Evolutionary conservation across 2,329 filamentous ascomycete genomes (phyloP).

Genomic region (Achaetomium macrosporum): DNA sequence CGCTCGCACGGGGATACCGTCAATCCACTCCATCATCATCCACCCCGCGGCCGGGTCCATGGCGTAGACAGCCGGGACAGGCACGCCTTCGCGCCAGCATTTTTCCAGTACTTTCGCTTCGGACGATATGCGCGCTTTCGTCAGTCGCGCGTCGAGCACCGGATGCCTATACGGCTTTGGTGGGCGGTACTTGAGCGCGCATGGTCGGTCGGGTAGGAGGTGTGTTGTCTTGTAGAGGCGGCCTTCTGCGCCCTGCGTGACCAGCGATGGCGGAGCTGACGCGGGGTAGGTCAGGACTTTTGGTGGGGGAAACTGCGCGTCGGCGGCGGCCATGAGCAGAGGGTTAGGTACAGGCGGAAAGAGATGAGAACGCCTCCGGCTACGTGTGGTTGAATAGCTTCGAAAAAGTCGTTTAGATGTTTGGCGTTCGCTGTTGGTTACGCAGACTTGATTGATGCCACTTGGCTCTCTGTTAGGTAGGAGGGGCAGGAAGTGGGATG

Average conservation of each 20-base stretch:
- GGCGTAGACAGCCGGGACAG: constrained; percentile 75
- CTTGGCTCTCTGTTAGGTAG: too few species aligned
- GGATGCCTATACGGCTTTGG: constrained; percentile 90
- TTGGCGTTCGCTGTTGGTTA: neutral
- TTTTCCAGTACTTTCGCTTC: constrained; percentile 82
- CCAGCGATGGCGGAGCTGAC: constrained; percentile 57
- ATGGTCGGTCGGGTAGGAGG: constrained; percentile 60
- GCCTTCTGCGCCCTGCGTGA: constrained; percentile 93
- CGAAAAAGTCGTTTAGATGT: neutral
- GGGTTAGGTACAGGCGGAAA: too few species aligned
- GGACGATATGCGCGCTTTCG: constrained; percentile 76
- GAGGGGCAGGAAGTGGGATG: constrained; percentile 9
- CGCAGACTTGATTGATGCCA: too few species aligned
- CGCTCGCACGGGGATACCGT: constrained; percentile 63
- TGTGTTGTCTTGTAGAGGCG: constrained; percentile 85
- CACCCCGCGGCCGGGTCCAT: constrained; percentile 60
- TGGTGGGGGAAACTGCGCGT: constrained; percentile 45
- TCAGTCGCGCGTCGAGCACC: constrained; percentile 79
- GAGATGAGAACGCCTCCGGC: neutral
- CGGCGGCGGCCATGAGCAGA: neutral
- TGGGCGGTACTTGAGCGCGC: constrained; percentile 86
- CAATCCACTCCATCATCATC: constrained; percentile 81
- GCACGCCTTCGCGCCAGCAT: constrained; percentile 70
- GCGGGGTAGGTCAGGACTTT: constrained; percentile 57
- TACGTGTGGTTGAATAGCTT: neutral